Base-by-base conservation (phyloP, 352 stramenopile species). In the Saprolegnia diclina region DNA sequence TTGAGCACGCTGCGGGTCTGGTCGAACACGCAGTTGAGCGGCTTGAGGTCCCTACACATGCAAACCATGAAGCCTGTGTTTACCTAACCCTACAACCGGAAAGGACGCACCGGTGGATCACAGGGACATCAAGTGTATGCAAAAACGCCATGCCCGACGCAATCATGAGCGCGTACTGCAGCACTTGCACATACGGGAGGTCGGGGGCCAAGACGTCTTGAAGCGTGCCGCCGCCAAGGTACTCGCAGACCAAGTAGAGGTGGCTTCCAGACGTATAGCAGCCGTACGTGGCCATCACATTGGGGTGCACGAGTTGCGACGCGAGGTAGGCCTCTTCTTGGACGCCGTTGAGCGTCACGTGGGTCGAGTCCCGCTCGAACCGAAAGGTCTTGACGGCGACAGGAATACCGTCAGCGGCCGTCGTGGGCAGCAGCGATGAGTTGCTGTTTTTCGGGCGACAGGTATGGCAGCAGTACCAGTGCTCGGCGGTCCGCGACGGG, bases 231-330 rank as follows among this genome's bases (percentile, higher is more conserved):
- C 82, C 84, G 10, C 84, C 84, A 19, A 92, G 74, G 65, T 88
- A 91, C 54, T 92, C 84, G 54, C 84, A 92, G 71, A 92, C 81
- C 55, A 92, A 88, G 73, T 91, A 91, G 62, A 92, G 73, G 73
- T 89, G 88, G 57, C 79, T 89, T 4, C 82, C 82, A 35, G 73
- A 89, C 13, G 84, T 92, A 68, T 90, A 92, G 67, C 84, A 92
- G 0, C 84, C 84, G 35, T 92, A 92, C 14, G 84, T 92, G 74
- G 87, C 86, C 84, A 92, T 92, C 26, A 92, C 81, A 61, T 82
- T 90, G 21, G 82, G 84, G 29, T 92, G 84, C 29, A 91, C 75
- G 32, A 92, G 65, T 62, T 88, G 88, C 7, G 82, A 92, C 38
- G 84, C 87, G 29, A 92, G 61, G 45, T 92, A 91, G 3, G 84